These are phyloP conservation scores for Amylostereum areolatum DNA, from an alignment of 1,284 basidiomycete genomes.

Conservation along the genomic window DNA sequence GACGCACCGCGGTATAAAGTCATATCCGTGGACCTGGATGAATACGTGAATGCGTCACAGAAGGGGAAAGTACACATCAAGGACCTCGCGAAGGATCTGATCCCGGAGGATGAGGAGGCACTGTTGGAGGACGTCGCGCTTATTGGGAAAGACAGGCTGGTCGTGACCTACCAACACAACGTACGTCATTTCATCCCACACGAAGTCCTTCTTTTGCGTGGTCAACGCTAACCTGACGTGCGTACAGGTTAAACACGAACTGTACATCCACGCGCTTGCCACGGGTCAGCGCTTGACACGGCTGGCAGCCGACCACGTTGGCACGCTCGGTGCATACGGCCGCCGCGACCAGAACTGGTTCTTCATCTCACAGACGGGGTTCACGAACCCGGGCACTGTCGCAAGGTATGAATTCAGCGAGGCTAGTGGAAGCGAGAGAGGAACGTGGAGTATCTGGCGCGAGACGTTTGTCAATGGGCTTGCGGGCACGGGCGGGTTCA, in stretches of 20 bases:
- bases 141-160: conserved; percentile 55
- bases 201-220: background rate
- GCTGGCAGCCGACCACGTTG: conserved; percentile 66
- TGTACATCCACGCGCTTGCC: conserved; percentile 65
- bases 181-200: conserved; percentile 31
- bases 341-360: conserved; percentile 58
- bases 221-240: background rate
- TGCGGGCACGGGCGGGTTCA: conserved; percentile 60
- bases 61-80: conserved; percentile 16
- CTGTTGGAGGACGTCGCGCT: conserved; percentile 47
- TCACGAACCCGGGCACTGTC: conserved; percentile 70
- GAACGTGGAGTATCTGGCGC: conserved; percentile 49
- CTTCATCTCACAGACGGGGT: conserved; percentile 65
- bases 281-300: conserved; percentile 52
- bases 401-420: conserved; percentile 55
- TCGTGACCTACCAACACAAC: conserved; percentile 69
- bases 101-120: conserved; percentile 68
- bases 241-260: conserved; percentile 70
- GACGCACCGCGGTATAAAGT: conserved; percentile 64
- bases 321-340: conserved; percentile 52
- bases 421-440: conserved; percentile 33
- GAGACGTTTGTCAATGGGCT: conserved; percentile 63
- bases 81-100: conserved; percentile 50
- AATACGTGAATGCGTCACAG: conserved; percentile 16
- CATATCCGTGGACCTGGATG: conserved; percentile 59